These are phyloP conservation scores for Sonneratia alba DNA, from an alignment of 345 rosid genomes.

Conservation along the genomic window DNA sequence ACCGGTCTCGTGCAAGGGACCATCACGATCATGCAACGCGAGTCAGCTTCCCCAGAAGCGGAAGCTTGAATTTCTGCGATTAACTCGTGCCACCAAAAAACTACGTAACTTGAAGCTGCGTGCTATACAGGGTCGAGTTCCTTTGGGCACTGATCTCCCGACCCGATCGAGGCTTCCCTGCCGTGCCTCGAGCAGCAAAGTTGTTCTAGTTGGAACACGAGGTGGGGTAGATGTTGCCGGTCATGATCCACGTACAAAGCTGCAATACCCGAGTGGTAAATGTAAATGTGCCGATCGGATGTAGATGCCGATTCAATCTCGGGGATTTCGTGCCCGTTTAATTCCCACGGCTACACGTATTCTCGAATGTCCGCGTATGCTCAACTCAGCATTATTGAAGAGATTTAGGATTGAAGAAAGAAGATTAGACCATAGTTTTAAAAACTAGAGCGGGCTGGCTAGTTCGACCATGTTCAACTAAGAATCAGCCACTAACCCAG, in stretches of 20 bases:
- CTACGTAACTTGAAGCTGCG: background rate
- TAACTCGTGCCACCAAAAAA: background rate
- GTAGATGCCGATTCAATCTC: background rate
- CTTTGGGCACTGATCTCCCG: no score
- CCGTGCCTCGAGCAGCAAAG: background rate
- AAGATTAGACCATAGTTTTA: no score
- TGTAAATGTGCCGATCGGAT: background rate
- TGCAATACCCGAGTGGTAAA: background rate
- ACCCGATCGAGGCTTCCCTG: no score
- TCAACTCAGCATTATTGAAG: no score
- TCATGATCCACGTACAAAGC: background rate
- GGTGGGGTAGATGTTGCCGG: background rate
- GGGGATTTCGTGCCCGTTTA: no score
- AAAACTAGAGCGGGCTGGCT: no score
- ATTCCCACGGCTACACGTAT: no score
- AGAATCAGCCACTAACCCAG: no score
- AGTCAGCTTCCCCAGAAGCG: constrained; percentile 7
- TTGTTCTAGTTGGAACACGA: background rate
- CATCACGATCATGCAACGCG: constrained; percentile 31
- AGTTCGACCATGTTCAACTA: no score
- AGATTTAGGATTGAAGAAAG: no score
- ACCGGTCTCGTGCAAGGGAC: constrained; percentile 33
- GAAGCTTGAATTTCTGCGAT: background rate
- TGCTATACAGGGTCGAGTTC: background rate
- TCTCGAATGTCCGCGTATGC: no score